Base-by-base conservation (phyloP, 768 basidiomycete genomes). In the Boletellus emodensis region DNA sequence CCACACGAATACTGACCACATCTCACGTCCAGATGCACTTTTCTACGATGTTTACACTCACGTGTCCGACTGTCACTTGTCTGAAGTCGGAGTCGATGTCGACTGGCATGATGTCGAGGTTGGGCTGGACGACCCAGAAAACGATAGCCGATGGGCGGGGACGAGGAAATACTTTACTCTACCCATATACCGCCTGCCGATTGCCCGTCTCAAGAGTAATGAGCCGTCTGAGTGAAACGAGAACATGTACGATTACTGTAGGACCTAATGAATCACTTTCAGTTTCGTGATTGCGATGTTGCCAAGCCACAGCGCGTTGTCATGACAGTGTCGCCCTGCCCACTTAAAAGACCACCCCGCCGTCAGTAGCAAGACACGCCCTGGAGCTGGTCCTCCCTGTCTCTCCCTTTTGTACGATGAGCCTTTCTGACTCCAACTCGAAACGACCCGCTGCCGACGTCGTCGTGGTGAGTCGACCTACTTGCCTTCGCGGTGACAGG, bases 41-140 rank as follows among this genome's bases (percentile, higher is more conserved):
- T 93, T 94, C 62, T 93, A 96, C 66, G 92, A 96, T 60, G 89
- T 97, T 8, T 95, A 91, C 63, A 90, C 88, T 1, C 81, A 77
- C 53, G 75, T 99, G 4, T 79, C 90, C 0, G 92, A 94, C 52
- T 68, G 94, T 34, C 92, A 98, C 63, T 76, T 99, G 28, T 72
- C 81, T n/a, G 83, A 90, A 41, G 71, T 90, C 1, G 94, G 95
- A 0, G 63, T 90, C n/a, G 72, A 83, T 39, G 82, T 92, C 22
- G 59, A 76, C 34, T 99, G 96, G 96, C 74, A 72, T 48, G 87
- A 94, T 59, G 80, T 98, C 5, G 82, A 88, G 49, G 83, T 93
- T 26, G 76, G 76, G 18, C 64, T 68, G 34, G 75, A 71, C 44
- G 64, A 70, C n/a, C 11, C 51, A 18, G 54, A 59, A 42, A 73